phyloP scores from a whole-genome alignment of 139 green algal species.

The Chlamydomonas schloesseri region DNA sequence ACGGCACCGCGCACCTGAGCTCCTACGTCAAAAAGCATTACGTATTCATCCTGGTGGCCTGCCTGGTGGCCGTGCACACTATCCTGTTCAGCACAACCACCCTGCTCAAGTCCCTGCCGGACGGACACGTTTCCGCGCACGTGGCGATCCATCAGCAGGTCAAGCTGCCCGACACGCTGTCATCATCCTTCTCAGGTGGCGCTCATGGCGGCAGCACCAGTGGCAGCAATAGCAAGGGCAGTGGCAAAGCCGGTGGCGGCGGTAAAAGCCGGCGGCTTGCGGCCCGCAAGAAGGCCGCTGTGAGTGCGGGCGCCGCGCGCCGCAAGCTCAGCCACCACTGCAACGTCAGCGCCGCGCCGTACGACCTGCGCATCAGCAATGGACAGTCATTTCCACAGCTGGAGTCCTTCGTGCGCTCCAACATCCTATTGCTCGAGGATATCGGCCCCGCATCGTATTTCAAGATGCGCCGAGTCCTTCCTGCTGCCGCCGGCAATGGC shows the following conservation, averaged over 20 bases:
- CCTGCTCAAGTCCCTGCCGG: not conserved
- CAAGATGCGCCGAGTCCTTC: not conserved
- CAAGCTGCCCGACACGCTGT: too few species aligned
- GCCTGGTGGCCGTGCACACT: not conserved
- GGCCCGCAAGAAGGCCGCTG: too few species aligned
- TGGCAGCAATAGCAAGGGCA: too few species aligned
- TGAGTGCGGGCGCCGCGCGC: too few species aligned
- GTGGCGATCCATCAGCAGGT: too few species aligned
- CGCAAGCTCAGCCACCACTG: not conserved
- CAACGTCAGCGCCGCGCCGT: not conserved
- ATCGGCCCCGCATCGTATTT: not conserved
- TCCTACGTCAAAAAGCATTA: not conserved
- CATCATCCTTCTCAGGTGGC: too few species aligned
- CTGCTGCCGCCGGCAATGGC: not conserved
- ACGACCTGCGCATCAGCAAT: not conserved
- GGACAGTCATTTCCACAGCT: not conserved
- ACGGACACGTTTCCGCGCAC: not conserved
- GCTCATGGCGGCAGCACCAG: too few species aligned
- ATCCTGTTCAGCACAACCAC: not conserved
- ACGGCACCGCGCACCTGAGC: too few species aligned
- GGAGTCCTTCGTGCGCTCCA: not conserved
- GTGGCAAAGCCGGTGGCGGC: too few species aligned
- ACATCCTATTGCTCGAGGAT: not conserved
- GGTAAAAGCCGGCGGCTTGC: too few species aligned
- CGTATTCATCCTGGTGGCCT: not conserved